Evolutionary conservation across 768 basidiomycete genomes (phyloP).

Genomic region (Mycena alexandri): DNA sequence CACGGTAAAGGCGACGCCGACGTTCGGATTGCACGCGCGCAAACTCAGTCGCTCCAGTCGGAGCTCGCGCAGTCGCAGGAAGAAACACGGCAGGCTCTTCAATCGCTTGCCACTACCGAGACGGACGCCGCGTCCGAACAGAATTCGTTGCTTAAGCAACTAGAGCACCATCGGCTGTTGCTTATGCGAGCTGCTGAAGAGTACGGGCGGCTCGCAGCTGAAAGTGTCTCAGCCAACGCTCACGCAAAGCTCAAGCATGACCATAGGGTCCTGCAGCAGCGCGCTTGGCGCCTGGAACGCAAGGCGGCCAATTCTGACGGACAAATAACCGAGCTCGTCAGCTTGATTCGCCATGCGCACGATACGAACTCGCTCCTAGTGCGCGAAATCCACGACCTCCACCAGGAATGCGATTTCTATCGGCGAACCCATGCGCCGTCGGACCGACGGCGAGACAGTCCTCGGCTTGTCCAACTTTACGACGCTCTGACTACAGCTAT

Average conservation of each 20-base stretch:
- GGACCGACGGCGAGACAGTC: not conserved
- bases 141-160: conserved; percentile 59
- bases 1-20: conserved; percentile 59
- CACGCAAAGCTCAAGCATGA: conserved; percentile 57
- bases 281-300: conserved; percentile 68
- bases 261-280: conserved; percentile 54
- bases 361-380: conserved; percentile 64
- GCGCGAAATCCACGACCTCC: conserved; percentile 48
- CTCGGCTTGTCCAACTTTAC: conserved; percentile 18
- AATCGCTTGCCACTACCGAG: conserved; percentile 48
- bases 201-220: conserved; percentile 63
- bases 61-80: conserved; percentile 52
- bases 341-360: conserved; percentile 69
- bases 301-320: conserved; percentile 77
- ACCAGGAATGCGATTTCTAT: conserved; percentile 50
- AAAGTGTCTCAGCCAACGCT: conserved; percentile 53
- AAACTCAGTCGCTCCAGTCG: conserved; percentile 50
- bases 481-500: conserved; percentile 42
- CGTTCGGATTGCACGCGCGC: conserved; percentile 47
- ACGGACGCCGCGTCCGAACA: conserved; percentile 53
- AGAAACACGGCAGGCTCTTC: conserved; percentile 51
- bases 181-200: conserved; percentile 65
- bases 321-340: conserved; percentile 74
- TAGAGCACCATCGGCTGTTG: conserved; percentile 63
- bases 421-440: not conserved